Base-by-base conservation (phyloP, 768 basidiomycete genomes). In the Leucocoprinus leucothites region DNA sequence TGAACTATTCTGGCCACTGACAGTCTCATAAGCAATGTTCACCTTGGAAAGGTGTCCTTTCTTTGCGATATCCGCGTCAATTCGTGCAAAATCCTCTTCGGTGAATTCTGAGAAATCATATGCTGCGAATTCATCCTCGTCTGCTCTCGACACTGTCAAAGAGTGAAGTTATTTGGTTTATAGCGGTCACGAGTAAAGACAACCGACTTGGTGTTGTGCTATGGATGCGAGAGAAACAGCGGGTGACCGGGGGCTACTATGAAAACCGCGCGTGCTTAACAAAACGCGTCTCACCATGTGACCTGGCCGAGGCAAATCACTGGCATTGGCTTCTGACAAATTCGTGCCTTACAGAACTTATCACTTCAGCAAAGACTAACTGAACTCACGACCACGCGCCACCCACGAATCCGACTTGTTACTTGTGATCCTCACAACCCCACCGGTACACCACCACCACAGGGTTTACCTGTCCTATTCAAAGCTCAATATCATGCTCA, bases 61-160 rank as follows among this genome's bases (percentile, higher is more conserved):
- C 25, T 28, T 54, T 11, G 58, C 60, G 24, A 75, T 57, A 25
- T 69, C 65, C 25, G 73, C 74, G 60, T 86, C 84, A 51, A 83
- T 70, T 22, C 66, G 63, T 2, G 70, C 74, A 38, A 86, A 74
- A 22, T 88, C 84, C 28, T 83, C 76, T 22, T 75, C 74, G 0
- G 83, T 83, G 57, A 86, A 81, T 46, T 79, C 80, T 0, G 80
- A 74, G 47, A 86, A 71, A 60, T 81, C 68, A 63, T 71, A 81
- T 3, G 61, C 68, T 18, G 75, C 75, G 60, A 73, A 86, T 28
- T 60, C 60, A 48, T 69, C 67, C 25, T 64, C 62, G 51, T 63
- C 51, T 36, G 57, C 50, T 47, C 61, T 64, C 25, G 64, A 64
- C 67, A 69, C 63, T 57, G 45, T 2, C 11, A 9, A 31, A 26